Base-by-base conservation (phyloP, 2,329 filamentous ascomycete genomes). In the Pseudogymnoascus sp. region DNA sequence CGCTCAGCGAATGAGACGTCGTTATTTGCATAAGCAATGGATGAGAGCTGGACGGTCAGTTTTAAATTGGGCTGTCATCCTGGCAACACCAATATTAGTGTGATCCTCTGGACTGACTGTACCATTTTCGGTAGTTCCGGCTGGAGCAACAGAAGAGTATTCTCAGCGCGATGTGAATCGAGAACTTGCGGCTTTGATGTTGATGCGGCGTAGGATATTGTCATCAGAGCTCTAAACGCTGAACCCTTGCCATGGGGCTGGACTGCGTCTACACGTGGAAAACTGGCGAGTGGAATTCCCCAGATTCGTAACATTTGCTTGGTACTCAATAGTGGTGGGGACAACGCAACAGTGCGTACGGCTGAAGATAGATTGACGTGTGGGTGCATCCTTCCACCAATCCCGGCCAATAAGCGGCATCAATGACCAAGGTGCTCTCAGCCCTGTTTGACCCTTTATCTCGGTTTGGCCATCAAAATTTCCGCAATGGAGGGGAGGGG, bases 381-480 rank as follows among this genome's bases (percentile, higher is more conserved):
- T 56, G 49, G 49, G 49, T 34, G 49, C 49, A 56, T 56, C 49
- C 49, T 56, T 34, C 28, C 5, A 11, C 18, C 12, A 21, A 34
- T 7, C 49, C 28, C 28, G 9, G 28, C 49, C 49, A 56, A 56
- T 56, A 34, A 53, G 28, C 49, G n/a, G 28, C 16, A 6, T 4
- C 46, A 18, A 12, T 34, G 25, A 56, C 8, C 7, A 34, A 9
- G 16, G 28, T 34, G n/a, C 49, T 14, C 5, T 56, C 49, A 56
- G 49, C 49, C 49, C 49, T 56, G 49, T 56, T 56, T 56, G 49
- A 56, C 49, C 49, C 49, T 56, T 56, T 56, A 56, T 56, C 49
- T 56, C 5, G 49, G 49, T 56, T 56, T 56, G 46, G 46, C 25
- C 25, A 56, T 56, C 46, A 56, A 56, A 56, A 56, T 56, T 34